Base-by-base conservation (phyloP, 495 filamentous ascomycete genomes). In the Viridothelium virens region DNA sequence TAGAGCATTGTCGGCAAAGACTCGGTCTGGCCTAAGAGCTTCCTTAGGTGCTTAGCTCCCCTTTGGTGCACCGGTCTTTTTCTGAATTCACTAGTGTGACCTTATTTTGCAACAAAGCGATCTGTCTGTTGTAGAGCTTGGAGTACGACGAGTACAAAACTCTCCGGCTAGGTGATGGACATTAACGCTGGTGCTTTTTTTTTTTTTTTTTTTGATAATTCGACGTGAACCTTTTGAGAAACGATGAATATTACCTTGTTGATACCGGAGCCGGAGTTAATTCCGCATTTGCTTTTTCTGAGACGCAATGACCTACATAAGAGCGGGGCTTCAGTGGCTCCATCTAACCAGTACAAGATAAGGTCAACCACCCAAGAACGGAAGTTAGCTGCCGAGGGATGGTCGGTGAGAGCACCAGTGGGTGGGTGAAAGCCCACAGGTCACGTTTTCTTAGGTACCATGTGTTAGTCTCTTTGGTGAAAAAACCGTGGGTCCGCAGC, bases 331-430 rank as follows among this genome's bases (percentile, higher is more conserved):
- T 14, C 5, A 4, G 4, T 36, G n/a, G n/a, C n/a, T n/a, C n/a
- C n/a, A n/a, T n/a, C n/a, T 59, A 9, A 59, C 53, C 53, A 59
- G 36, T 59, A 36, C 25, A 33, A 59, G 31, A 33, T 31, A 59
- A 59, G 53, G 18, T 59, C 53, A 59, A 59, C 53, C 53, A n/a
- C 36, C 6, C n/a, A 5, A 59, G 53, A 14, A 36, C 53, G 53
- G 53, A 33, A 33, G 36, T 33, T 18, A 36, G 53, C 25, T 59
- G 53, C 53, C 53, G 53, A n/a, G 53, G 18, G 18, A 9, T 31
- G 31, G 4, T 59, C 53, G 53, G 31, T 5, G n/a, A 33, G 53
- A 33, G 53, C 18, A 59, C 31, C 3, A 59, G 31, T 18, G 18
- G 53, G 31, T 33, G 2, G 4, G 5, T 14, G 9, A 31, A 6